Conservation (phyloP, 495 filamentous ascomycete species). For the Penicillium cosmopolitanum region DNA sequence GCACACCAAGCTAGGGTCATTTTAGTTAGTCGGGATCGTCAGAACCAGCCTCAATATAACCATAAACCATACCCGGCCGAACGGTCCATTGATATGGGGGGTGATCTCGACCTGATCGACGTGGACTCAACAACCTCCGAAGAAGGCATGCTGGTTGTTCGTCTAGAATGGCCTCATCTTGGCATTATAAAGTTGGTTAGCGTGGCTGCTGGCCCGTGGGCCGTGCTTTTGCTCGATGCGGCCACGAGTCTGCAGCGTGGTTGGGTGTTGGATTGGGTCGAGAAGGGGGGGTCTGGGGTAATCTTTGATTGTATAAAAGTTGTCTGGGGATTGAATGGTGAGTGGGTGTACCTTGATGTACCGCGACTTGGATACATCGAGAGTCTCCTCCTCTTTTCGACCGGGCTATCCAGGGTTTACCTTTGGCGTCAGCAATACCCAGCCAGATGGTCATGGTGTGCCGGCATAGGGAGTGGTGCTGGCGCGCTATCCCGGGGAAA, state of each 20-base stretch:
- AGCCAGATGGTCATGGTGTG: neutral
- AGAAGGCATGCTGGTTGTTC: conserved; percentile 5
- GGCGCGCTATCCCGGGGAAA: conserved; percentile 1
- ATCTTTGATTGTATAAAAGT: neutral
- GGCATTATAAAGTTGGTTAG: conserved; percentile 28
- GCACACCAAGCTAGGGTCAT: neutral
- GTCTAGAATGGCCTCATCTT: conserved; percentile 29
- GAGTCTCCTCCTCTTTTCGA: neutral
- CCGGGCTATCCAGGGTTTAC: neutral
- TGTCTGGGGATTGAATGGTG: conserved; percentile 2
- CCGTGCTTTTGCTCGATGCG: conserved; percentile 22
- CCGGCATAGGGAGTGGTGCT: neutral
- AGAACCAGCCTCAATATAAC: conserved; percentile 1
- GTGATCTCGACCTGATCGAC: neutral
- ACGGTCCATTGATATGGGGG: conserved; percentile 3
- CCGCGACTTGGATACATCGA: neutral
- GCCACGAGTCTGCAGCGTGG: neutral
- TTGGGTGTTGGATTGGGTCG: too few species aligned
- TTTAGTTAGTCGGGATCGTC: conserved; percentile 2
- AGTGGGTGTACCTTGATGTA: neutral
- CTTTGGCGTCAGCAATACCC: neutral
- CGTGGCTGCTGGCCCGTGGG: conserved; percentile 20
- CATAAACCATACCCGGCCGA: conserved; percentile 3
- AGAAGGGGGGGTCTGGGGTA: neutral
- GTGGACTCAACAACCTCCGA: neutral